These are phyloP conservation scores for Cordyceps cateniannulata DNA, from an alignment of 2,329 filamentous ascomycete genomes.

Conservation along the genomic window DNA sequence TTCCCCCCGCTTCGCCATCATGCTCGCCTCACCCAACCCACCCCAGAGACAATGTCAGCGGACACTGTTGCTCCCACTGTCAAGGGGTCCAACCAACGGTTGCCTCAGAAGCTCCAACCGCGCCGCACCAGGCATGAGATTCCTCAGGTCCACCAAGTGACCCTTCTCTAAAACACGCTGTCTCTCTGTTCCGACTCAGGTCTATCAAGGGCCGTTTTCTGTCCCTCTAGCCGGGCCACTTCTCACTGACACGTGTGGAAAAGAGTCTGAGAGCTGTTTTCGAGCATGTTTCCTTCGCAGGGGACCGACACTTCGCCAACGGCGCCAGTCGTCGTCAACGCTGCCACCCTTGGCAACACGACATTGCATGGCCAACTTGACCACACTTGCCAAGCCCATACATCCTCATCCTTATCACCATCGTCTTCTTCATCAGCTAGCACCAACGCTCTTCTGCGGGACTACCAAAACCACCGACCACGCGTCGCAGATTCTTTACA, in stretches of 20 bases:
- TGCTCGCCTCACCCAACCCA: neutral
- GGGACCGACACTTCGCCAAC: neutral
- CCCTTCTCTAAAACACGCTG: neutral
- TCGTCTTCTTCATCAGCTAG: neutral
- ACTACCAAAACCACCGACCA: neutral
- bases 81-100: neutral
- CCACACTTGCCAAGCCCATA: no score
- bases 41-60: neutral
- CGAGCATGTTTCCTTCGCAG: neutral
- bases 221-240: neutral
- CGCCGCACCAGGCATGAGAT: neutral
- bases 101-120: constrained; percentile 8
- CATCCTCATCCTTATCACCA: neutral
- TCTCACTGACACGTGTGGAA: neutral
- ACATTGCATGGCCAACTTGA: no score
- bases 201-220: neutral
- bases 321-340: no score
- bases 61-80: neutral
- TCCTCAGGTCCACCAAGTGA: neutral
- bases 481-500: constrained; percentile 8
- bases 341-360: no score
- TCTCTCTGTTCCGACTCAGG: neutral
- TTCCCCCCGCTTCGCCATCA: neutral
- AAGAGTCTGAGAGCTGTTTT: neutral
- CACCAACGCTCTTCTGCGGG: neutral